These are phyloP conservation scores for Nemophila menziesii DNA, from an alignment of 257 asterid species.

Conservation along the genomic window DNA sequence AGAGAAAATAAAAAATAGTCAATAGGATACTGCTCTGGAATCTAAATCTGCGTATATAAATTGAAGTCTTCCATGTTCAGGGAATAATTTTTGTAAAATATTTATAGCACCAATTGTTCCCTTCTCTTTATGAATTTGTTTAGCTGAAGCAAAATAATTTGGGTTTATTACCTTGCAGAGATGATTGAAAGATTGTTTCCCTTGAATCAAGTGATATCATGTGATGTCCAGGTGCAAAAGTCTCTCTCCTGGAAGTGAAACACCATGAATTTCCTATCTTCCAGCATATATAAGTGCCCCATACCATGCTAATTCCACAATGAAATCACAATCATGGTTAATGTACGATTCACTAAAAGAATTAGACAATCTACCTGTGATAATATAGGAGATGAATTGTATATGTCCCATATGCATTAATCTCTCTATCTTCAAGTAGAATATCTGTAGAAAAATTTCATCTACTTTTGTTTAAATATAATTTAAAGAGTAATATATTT, in stretches of 20 bases:
- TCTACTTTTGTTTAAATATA: slow-evolving; percentile 8
- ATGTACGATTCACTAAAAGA: too few relatives aligned
- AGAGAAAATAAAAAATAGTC: too few relatives aligned
- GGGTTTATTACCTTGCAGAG: too few relatives aligned
- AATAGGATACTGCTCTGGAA: slow-evolving; percentile 59
- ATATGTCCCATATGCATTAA: slow-evolving; percentile 81
- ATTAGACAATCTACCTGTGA: slow-evolving; percentile 47
- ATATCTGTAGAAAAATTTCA: too few relatives aligned
- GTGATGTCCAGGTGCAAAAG: slow-evolving; percentile 97
- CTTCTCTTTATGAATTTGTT: too few relatives aligned
- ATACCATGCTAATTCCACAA: slow-evolving; percentile 59
- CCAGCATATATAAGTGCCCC: slow-evolving; percentile 82
- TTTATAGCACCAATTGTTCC: slow-evolving; percentile 71
- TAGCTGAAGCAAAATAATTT: too few relatives aligned
- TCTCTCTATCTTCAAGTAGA: slow-evolving; percentile 77
- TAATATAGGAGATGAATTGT: slow-evolving; percentile 43
- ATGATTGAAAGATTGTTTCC: too few relatives aligned
- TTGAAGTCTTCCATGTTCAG: slow-evolving; percentile 86
- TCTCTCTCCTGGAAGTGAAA: slow-evolving; percentile 93
- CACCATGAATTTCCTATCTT: slow-evolving; percentile 90
- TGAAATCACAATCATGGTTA: not conserved
- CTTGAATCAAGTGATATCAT: too few relatives aligned
- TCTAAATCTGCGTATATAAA: slow-evolving; percentile 83
- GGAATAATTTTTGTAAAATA: slow-evolving; percentile 62
- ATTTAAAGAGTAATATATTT: too few relatives aligned